Conservation (phyloP, 2,329 filamentous ascomycete species). For the Venturia asperata region DNA sequence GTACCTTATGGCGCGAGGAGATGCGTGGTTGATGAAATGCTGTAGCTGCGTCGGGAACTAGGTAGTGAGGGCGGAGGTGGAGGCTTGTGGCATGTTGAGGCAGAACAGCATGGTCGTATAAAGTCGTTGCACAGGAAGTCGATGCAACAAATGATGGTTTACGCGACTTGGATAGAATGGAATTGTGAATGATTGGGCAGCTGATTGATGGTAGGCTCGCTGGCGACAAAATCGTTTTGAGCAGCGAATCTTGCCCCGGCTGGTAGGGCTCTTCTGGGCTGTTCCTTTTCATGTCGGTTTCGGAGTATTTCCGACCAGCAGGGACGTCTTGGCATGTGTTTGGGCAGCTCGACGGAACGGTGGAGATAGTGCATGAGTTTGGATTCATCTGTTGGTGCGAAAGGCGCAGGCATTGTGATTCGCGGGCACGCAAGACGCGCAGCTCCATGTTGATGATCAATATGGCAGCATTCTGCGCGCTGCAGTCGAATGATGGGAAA, state of each 20-base stretch:
- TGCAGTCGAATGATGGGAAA: not conserved
- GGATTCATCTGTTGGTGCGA: not conserved
- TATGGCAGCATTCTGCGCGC: not conserved
- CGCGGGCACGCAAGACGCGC: not conserved
- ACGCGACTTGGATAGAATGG: too few species aligned
- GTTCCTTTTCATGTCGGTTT: not conserved
- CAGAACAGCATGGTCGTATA: not conserved
- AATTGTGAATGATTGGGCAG: too few species aligned
- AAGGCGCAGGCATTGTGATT: conserved; percentile 1
- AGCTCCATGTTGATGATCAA: not conserved
- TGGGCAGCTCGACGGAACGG: not conserved
- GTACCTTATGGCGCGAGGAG: not conserved
- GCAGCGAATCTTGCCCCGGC: not conserved
- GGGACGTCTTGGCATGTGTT: not conserved
- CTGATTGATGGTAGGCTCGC: too few species aligned
- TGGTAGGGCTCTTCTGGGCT: not conserved
- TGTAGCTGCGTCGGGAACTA: not conserved
- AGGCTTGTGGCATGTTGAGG: not conserved
- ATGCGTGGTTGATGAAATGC: not conserved
- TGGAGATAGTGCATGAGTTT: not conserved
- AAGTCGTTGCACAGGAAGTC: not conserved
- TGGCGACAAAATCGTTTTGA: not conserved
- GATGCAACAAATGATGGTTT: not conserved
- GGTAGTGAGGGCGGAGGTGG: not conserved
- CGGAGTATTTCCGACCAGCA: not conserved